A percentile compares a stretch with the other conserved stretches of the same genome.
These are phyloP conservation scores for Globisporangium solare DNA, from an alignment of 352 stramenopile genomes.

Conservation along the genomic window DNA sequence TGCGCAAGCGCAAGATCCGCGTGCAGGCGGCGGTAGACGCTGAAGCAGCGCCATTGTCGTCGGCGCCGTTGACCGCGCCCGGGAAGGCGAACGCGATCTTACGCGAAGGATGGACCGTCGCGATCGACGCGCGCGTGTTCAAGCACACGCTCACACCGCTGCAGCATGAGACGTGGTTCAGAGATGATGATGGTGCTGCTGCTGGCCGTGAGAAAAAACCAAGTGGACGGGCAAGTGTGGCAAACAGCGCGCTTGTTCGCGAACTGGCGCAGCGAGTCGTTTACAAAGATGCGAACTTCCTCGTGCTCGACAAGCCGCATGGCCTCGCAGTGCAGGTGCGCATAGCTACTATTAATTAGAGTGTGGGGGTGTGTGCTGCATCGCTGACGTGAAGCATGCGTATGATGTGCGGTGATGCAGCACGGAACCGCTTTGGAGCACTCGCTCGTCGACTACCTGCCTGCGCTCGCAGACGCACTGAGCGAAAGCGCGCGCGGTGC, in stretches of 20 bases:
- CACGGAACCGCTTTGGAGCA: conserved; percentile 36
- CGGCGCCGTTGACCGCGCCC: not conserved
- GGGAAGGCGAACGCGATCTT: conserved; percentile 34
- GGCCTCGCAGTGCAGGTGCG: conserved; percentile 54
- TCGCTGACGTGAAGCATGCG: not conserved
- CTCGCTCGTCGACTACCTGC: conserved; percentile 43
- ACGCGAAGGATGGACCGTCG: conserved; percentile 31
- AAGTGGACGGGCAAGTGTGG: no score
- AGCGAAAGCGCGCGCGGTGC: not conserved
- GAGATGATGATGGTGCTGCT: not conserved
- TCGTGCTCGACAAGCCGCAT: conserved; percentile 68
- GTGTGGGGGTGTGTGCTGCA: not conserved
- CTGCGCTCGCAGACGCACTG: conserved; percentile 28
- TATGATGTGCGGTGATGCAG: conserved; percentile 9
- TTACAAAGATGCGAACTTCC: conserved; percentile 49
- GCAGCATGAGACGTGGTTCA: not conserved
- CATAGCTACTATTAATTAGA: not conserved
- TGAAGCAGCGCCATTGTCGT: not conserved
- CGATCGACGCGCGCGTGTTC: conserved; percentile 53
- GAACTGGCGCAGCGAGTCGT: conserved; percentile 32
- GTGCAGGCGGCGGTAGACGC: conserved; percentile 18
- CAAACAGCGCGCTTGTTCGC: not conserved
- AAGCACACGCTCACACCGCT: conserved; percentile 15
- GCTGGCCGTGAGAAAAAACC: no score
- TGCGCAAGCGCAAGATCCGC: conserved; percentile 69